A percentile compares a stretch with the other conserved stretches of the same genome.
Conservation (phyloP, 208 protist genomes). For the Crithidia acanthocephali region DNA sequence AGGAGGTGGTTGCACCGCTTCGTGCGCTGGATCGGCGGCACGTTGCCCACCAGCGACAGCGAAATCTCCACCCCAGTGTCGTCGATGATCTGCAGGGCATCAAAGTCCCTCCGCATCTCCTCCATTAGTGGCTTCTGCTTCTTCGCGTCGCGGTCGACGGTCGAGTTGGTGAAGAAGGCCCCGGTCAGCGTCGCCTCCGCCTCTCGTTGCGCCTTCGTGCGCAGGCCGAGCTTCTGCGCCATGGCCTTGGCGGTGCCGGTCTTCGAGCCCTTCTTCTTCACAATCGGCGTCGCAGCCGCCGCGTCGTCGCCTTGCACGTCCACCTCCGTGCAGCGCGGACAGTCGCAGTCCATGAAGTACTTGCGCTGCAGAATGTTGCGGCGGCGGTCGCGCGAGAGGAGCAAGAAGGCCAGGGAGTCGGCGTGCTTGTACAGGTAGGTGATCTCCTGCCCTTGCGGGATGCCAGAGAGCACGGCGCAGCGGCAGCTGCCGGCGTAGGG, state of each 20-base stretch:
- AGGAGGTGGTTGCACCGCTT: slow-evolving; percentile 52
- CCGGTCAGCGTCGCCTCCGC: slow-evolving; percentile 51
- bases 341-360: slow-evolving; percentile 60
- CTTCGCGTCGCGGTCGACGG: slow-evolving; percentile 33
- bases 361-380: slow-evolving; percentile 34
- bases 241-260: background rate
- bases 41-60: slow-evolving; percentile 41
- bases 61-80: slow-evolving; percentile 46
- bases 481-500: slow-evolving; percentile 48
- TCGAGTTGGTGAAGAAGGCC: slow-evolving; percentile 52
- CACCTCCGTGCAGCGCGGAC: slow-evolving; percentile 39
- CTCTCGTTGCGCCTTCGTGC: slow-evolving; percentile 23
- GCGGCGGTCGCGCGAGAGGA: slow-evolving; percentile 52
- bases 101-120: slow-evolving; percentile 50
- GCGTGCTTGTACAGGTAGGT: slow-evolving; percentile 49
- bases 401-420: slow-evolving; percentile 54
- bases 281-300: background rate
- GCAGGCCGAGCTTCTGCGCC: slow-evolving; percentile 11
- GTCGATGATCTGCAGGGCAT: slow-evolving; percentile 45
- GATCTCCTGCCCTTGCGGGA: slow-evolving; percentile 47
- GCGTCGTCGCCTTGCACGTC: slow-evolving; percentile 15
- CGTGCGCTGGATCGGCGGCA: slow-evolving; percentile 42
- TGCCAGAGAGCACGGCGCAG: slow-evolving; percentile 36
- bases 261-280: slow-evolving; percentile 2
- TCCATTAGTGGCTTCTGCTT: slow-evolving; percentile 38